These are phyloP conservation scores for Mrakia frigida DNA, from an alignment of 768 basidiomycete genomes.

Conservation along the genomic window DNA sequence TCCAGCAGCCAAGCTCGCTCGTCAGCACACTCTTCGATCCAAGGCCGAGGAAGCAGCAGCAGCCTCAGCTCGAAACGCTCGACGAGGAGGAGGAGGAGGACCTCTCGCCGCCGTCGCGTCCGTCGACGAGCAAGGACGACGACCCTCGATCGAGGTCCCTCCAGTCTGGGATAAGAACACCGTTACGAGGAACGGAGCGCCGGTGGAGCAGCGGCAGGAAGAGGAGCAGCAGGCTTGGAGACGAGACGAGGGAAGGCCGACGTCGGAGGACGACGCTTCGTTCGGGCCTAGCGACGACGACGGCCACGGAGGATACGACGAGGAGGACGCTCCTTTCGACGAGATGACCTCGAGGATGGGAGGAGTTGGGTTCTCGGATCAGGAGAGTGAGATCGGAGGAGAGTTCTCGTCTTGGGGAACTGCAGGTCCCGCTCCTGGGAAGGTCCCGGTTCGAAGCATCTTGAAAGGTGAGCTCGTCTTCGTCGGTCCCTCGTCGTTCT, in stretches of 20 bases:
- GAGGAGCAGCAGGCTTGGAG: conserved; percentile 43
- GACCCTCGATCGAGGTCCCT: conserved; percentile 29
- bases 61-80: background rate
- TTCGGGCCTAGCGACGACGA: conserved; percentile 9
- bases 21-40: conserved; percentile 77
- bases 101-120: conserved; percentile 49
- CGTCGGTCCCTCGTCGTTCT: background rate
- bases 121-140: conserved; percentile 30
- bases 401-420: conserved; percentile 1
- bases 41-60: conserved; percentile 64
- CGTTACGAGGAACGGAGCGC: conserved; percentile 33
- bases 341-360: conserved; percentile 34
- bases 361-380: conserved; percentile 6
- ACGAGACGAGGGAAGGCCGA: conserved; percentile 37
- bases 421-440: conserved; percentile 39
- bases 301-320: conserved; percentile 44
- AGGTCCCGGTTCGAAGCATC: conserved; percentile 69
- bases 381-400: background rate
- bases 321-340: conserved; percentile 53
- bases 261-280: conserved; percentile 54
- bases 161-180: conserved; percentile 77
- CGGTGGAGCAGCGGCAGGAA: conserved; percentile 41
- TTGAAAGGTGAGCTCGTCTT: conserved; percentile 65
- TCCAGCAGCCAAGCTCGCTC: conserved; percentile 80
- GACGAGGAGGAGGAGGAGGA: conserved; percentile 45